Base-by-base conservation (phyloP, 2,329 filamentous ascomycete species). In the Fusarium piperis region DNA sequence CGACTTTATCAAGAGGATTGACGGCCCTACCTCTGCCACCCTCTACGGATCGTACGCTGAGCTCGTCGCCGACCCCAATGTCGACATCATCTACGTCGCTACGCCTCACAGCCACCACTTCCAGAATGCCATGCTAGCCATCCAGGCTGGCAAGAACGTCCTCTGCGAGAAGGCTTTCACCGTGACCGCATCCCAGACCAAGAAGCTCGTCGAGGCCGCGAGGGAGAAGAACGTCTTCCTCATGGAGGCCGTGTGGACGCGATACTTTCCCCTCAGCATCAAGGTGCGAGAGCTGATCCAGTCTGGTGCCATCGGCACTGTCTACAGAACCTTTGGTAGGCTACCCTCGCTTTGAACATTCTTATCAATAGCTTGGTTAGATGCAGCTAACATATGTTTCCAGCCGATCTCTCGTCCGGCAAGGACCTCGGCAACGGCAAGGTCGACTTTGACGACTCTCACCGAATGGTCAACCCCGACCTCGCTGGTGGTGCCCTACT, bases 21-120 rank as follows among this genome's bases (percentile, higher is more conserved):
- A 91, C 65, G 90, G 92, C n/a, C 91, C 92, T 4, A 83, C 87
- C 18, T 86, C 89, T 9, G 91, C 92, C 64, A 89, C 89, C 75
- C 87, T 91, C 11, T 97, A 97, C 79, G 93, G 92, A 65, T 93
- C 91, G 12, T 97, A 97, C 82, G 87, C 91, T 68, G 93, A 94
- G 79, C 88, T 97, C 30, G 94, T 95, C 28, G 87, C 88, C 57
- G 93, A 97, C 79, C 84, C 91, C 8, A 88, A 93, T 76, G 88
- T 97, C 73, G 93, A 97, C 80, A 93, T 97, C 75, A 83, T 97
- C 82, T 97, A 97, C 81, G 89, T 97, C 62, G 94, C 94, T 26
- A 97, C 94, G 5, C 94, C 94, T 16, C 94, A 97, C 84, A 95
- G 93, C 76, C 94, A 97, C 81, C 94, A 97, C 84, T 97, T 95